Evolutionary conservation across 2,329 filamentous ascomycete genomes (phyloP).

Genomic region (Ophiostoma sp.): DNA sequence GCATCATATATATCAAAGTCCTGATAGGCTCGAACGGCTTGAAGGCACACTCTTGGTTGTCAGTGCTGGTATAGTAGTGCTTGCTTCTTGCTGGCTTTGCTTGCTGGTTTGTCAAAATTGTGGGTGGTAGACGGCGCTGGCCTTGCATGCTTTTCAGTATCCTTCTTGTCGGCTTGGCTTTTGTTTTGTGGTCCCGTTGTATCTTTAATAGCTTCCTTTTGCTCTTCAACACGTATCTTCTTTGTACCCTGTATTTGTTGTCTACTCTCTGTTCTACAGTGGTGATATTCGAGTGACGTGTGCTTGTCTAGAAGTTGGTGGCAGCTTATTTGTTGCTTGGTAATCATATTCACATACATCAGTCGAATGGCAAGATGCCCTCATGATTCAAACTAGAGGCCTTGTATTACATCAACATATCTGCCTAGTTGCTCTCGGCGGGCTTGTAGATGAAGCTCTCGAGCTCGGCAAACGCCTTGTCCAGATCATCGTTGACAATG

Average conservation of each 20-base stretch:
- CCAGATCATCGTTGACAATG: constrained; percentile 40
- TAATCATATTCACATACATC: background rate
- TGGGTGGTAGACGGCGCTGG: constrained; percentile 25
- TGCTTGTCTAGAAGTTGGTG: background rate
- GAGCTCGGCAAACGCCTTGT: constrained; percentile 48
- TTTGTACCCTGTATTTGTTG: constrained; percentile 23
- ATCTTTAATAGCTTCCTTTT: constrained; percentile 30
- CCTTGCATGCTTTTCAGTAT: constrained; percentile 17
- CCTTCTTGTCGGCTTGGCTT: constrained; percentile 14
- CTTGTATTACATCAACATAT: background rate
- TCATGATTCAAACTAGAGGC: background rate
- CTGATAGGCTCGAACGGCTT: background rate
- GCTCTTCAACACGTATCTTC: constrained; percentile 16
- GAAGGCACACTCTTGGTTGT: background rate
- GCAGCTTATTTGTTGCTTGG: background rate
- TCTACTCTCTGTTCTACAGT: background rate
- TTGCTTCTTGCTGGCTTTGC: constrained; percentile 12
- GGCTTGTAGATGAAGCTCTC: constrained; percentile 46
- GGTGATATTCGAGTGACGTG: background rate
- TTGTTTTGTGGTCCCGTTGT: constrained; percentile 15
- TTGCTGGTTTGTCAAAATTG: constrained; percentile 13
- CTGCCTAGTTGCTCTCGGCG: background rate
- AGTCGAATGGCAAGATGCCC: background rate
- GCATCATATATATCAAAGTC: constrained; percentile 10
- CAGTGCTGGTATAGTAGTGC: background rate